Base-by-base conservation (phyloP, 192 early-diverging fungal species). In the Coemansia sp. region DNA sequence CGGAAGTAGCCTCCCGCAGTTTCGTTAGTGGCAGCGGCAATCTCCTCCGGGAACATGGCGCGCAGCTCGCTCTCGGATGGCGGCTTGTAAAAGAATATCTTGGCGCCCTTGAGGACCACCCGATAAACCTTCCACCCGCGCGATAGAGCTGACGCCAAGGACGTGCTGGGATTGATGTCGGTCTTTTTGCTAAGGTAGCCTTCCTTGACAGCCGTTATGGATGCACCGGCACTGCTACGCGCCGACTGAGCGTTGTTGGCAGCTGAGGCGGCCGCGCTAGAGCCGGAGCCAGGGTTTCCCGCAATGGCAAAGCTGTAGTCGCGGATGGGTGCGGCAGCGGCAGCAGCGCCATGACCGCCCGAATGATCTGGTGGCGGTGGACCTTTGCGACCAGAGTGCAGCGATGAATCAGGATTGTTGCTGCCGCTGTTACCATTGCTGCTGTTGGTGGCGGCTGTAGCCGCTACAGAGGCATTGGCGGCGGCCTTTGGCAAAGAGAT, bases 61-160 rank as follows among this genome's bases (percentile, higher is more conserved):
- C 85, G 85, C 81, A 86, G 63, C 55, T 86, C 86, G 61, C 76
- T 81, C 58, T 88, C 86, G 0, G 87, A 76, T 4, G 84, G 80
- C 19, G 89, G 83, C 66, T 89, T 89, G 72, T 91, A 93, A 66
- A 91, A 89, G 67, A 90, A 93, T 11, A 93, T 69, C 67, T 93
- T 93, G 63, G 88, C 88, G 3, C 90, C 90, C 74, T 89, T 88
- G 37, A 93, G 73, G 7, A 88, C 75, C 8, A 93, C 90, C 9
- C 85, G 87, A 67, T 93, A 93, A 1, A 91, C 86, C 76, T 91
- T 93, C 91, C 91, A 93, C 14, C 88, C 90, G 37, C 89, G 88
- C 26, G 87, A 75, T 44, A 84, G 73, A 10, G 81, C 78, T 33
- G 87, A 80, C 40, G 88, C 87, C 42, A 86, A 75, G 19, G 87